phyloP scores from a whole-genome alignment of 176 grass and related monocot genomes.

The Puya raimondii region DNA sequence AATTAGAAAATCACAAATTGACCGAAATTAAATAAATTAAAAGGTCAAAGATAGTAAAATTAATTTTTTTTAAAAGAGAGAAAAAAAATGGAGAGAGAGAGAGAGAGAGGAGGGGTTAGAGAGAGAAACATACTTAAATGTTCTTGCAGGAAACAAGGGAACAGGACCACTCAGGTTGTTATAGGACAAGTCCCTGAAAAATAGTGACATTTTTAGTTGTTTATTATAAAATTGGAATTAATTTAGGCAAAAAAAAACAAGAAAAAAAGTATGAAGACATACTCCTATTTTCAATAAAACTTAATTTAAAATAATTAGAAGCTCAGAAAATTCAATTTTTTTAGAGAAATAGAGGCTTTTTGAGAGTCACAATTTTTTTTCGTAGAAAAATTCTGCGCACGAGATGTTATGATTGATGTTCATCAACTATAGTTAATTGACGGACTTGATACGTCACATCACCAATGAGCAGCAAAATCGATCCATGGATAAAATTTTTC shows the following conservation, averaged over 20 bases:
- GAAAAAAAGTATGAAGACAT: background rate
- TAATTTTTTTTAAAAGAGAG: too few species aligned
- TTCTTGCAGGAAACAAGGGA: constrained; percentile 62
- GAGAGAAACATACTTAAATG: constrained; percentile 53
- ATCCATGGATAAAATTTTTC: too few species aligned
- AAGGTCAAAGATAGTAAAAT: too few species aligned
- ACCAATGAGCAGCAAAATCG: too few species aligned
- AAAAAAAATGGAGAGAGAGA: constrained; percentile 5
- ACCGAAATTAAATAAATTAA: too few species aligned
- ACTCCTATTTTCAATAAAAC: background rate
- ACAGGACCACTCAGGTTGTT: constrained; percentile 85
- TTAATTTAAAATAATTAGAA: background rate
- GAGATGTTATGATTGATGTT: too few species aligned
- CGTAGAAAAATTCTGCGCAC: too few species aligned
- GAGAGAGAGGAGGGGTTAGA: background rate
- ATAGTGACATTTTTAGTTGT: background rate
- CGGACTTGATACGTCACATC: too few species aligned
- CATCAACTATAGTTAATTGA: too few species aligned
- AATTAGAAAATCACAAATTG: too few species aligned
- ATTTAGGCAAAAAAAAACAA: background rate
- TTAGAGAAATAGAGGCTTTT: too few species aligned
- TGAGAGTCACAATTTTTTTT: too few species aligned
- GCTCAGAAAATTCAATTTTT: constrained; percentile 6
- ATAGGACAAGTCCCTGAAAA: constrained; percentile 82
- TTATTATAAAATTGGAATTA: background rate